Conservation (phyloP, 1,284 basidiomycete genomes). For the Ustilago trichophora region DNA sequence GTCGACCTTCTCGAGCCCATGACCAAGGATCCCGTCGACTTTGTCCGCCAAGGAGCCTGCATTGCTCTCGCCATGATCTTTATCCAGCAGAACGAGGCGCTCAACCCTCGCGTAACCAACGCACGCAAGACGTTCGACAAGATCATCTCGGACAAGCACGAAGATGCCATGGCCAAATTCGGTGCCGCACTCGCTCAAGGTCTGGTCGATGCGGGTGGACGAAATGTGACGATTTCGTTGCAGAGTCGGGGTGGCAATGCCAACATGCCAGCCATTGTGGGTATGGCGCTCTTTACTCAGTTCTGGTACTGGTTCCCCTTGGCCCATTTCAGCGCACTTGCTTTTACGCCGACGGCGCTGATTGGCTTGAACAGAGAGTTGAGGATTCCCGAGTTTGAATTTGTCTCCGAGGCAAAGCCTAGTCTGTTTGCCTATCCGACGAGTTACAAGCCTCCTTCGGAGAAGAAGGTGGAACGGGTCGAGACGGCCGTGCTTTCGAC, state of each 20-base stretch:
- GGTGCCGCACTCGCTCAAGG: conserved; percentile 65
- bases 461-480: conserved; percentile 65
- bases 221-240: conserved; percentile 65
- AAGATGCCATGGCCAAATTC: conserved; percentile 67
- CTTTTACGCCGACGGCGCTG: conserved; percentile 64
- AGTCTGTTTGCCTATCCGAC: conserved; percentile 65
- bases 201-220: conserved; percentile 64
- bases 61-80: conserved; percentile 65
- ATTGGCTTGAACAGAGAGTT: conserved; percentile 63
- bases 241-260: conserved; percentile 60
- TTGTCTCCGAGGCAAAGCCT: conserved; percentile 60
- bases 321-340: conserved; percentile 64
- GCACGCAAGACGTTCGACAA: conserved; percentile 63
- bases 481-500: conserved; percentile 65
- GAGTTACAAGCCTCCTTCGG: conserved; percentile 54
- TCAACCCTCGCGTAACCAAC: conserved; percentile 62
- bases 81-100: conserved; percentile 64
- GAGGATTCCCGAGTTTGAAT: conserved; percentile 60
- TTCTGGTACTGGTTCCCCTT: conserved; percentile 68
- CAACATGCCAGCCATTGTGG: conserved; percentile 66
- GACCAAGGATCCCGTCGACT: conserved; percentile 66
- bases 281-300: conserved; percentile 66
- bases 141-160: conserved; percentile 65
- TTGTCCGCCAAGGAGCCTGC: conserved; percentile 66
- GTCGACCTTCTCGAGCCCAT: conserved; percentile 65